Evolutionary conservation across 495 filamentous ascomycete genomes (phyloP).

Genomic region (Cladorrhinum samala): DNA sequence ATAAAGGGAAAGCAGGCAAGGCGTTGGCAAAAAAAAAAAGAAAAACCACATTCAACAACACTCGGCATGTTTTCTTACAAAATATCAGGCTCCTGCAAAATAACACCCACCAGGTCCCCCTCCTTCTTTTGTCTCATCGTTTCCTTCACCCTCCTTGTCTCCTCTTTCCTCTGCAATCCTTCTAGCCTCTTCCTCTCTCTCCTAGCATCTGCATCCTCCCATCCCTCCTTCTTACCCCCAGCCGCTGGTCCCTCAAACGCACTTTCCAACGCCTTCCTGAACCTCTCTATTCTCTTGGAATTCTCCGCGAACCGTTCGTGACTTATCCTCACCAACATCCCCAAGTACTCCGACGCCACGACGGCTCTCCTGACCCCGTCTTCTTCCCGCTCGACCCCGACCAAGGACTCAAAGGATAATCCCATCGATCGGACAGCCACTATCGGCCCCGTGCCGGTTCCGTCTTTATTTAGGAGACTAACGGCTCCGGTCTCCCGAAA

Average conservation of each 20-base stretch:
- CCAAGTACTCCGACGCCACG: slow-evolving; percentile 55
- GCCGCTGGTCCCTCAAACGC: slow-evolving; percentile 23
- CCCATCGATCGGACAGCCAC: slow-evolving; percentile 79
- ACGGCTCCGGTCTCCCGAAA: slow-evolving; percentile 84
- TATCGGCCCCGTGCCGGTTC: slow-evolving; percentile 51
- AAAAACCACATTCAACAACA: no score
- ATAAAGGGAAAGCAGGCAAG: slow-evolving; percentile 4
- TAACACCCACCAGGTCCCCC: neutral
- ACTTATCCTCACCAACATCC: slow-evolving; percentile 57
- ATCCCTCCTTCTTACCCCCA: slow-evolving; percentile 29
- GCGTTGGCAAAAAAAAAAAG: slow-evolving; percentile 2
- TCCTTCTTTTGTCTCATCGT: slow-evolving; percentile 18
- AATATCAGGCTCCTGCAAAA: slow-evolving; percentile 13
- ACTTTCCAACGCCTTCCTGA: slow-evolving; percentile 39
- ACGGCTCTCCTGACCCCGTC: slow-evolving; percentile 31
- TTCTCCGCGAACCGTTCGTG: slow-evolving; percentile 77
- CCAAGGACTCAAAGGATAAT: slow-evolving; percentile 68
- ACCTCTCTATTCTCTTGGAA: slow-evolving; percentile 58
- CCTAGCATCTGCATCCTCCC: slow-evolving; percentile 55
- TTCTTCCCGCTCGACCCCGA: slow-evolving; percentile 53
- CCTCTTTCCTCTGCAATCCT: slow-evolving; percentile 46
- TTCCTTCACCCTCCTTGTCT: slow-evolving; percentile 19
- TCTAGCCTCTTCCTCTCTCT: slow-evolving; percentile 57
- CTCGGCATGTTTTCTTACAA: slow-evolving; percentile 1
- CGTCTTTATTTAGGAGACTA: slow-evolving; percentile 22